These are phyloP conservation scores for Solanum appendiculatum DNA, from an alignment of 257 asterid species.

Conservation along the genomic window DNA sequence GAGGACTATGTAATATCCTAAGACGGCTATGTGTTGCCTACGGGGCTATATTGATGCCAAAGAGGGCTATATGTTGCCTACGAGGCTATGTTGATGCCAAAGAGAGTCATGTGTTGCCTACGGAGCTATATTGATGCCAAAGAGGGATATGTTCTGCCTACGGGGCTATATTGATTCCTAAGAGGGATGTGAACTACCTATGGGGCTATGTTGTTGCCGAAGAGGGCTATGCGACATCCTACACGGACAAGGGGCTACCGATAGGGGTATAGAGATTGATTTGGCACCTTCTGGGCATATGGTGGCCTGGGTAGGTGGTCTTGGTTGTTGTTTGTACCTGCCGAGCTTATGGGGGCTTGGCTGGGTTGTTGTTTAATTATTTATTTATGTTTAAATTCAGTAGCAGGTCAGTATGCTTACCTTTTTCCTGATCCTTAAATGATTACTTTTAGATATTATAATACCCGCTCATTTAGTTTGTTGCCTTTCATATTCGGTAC, in stretches of 20 bases:
- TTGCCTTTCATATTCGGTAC: not conserved
- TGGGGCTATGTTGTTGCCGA: not conserved
- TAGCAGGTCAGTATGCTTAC: not conserved
- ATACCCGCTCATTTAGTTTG: too few species aligned
- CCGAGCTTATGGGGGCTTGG: not conserved
- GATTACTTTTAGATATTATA: not conserved
- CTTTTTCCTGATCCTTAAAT: too few species aligned
- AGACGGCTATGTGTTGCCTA: not conserved
- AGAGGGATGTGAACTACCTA: not conserved
- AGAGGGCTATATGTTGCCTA: too few species aligned
- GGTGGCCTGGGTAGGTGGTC: not conserved
- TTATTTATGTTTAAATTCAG: too few species aligned
- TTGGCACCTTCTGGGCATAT: not conserved
- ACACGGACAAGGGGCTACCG: not conserved
- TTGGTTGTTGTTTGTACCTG: not conserved
- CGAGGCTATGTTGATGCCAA: too few species aligned
- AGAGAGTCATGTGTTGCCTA: too few species aligned
- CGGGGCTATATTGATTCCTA: not conserved
- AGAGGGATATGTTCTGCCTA: too few species aligned
- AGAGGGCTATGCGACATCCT: not conserved
- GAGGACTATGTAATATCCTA: not conserved
- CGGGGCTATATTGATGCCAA: too few species aligned
- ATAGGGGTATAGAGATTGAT: not conserved
- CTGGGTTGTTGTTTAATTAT: not conserved
- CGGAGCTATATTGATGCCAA: too few species aligned